These are phyloP conservation scores for Pseudopediastrum boryanum DNA, from an alignment of 139 green algal species.

Conservation along the genomic window DNA sequence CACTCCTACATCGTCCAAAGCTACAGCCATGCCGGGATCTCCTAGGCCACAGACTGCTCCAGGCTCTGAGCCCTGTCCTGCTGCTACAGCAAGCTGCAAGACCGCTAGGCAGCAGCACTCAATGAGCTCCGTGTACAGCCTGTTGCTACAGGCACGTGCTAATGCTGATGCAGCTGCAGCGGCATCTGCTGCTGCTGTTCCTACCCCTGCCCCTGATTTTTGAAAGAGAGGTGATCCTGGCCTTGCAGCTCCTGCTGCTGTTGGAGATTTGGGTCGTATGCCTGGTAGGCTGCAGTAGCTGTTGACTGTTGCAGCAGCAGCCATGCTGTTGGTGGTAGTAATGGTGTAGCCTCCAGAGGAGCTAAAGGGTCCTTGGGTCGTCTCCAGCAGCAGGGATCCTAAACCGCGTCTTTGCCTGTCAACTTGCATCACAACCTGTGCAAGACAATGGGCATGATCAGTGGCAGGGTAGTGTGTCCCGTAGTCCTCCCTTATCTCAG, in stretches of 20 bases:
- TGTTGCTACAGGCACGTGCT: neutral
- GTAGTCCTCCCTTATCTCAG: no score
- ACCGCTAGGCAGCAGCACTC: constrained; percentile 22
- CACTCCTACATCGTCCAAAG: constrained; percentile 13
- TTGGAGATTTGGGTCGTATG: neutral
- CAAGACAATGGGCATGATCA: no score
- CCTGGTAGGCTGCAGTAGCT: neutral
- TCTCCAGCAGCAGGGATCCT: no score
- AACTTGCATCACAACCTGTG: no score
- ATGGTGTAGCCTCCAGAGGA: no score
- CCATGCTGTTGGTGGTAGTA: neutral
- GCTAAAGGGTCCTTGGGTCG: no score
- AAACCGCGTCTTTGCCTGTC: no score
- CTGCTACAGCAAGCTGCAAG: constrained; percentile 6
- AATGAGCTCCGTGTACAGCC: constrained; percentile 24
- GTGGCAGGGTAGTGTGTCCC: no score
- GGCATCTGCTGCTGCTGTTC: neutral
- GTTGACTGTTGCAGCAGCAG: neutral
- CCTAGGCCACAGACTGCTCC: neutral
- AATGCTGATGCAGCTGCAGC: no score
- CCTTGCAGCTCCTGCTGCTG: no score
- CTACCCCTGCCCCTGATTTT: neutral
- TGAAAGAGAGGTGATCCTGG: no score
- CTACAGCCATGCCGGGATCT: neutral
- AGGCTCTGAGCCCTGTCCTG: constrained; percentile 4